Evolutionary conservation across 176 grass and related monocot species (phyloP).

Genomic region (Zea mays): Zm-B73-REFERENCE-NAM-5.0 NC_050098.1:160885001-160885500

Average conservation of each 20-base stretch:
- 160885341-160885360: constrained; percentile 7
- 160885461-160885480: constrained; percentile 20
- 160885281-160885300: neutral
- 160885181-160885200: constrained; percentile 45
- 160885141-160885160: constrained; percentile 33
- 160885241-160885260: constrained; percentile 12
- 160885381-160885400: constrained; percentile 72
- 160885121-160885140: constrained; percentile 53
- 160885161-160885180: constrained; percentile 54
- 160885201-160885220: constrained; percentile 6
- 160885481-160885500: constrained; percentile 16
- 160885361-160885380: constrained; percentile 44
- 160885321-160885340: neutral
- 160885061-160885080: constrained; percentile 76
- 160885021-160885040: neutral
- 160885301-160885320: constrained; percentile 5
- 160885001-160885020: neutral
- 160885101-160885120: constrained; percentile 49
- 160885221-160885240: neutral
- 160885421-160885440: constrained; percentile 71
- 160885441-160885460: constrained; percentile 46
- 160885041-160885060: neutral
- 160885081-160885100: constrained; percentile 56
- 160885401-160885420: constrained; percentile 61
- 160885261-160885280: neutral